Conservation (phyloP, 2,329 filamentous ascomycete genomes). For the Parastagonospora nodorum region DNA sequence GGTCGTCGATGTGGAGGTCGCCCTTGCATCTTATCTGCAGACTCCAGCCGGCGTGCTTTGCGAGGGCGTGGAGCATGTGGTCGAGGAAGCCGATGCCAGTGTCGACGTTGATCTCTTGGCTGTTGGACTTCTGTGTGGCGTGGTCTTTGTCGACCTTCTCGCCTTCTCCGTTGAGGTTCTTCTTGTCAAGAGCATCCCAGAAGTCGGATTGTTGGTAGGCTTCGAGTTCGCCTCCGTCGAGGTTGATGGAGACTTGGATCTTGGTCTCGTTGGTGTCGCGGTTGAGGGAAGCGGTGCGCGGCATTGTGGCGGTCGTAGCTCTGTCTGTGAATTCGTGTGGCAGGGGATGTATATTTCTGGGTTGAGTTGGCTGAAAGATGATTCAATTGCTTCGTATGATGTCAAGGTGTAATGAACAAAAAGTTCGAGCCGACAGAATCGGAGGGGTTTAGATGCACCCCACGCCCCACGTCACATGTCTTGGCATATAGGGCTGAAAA, state of each 20-base stretch:
- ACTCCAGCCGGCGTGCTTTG: conserved; percentile 96
- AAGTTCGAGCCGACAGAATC: conserved; percentile 22
- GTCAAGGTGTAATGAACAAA: conserved; percentile 15
- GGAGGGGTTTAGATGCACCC: conserved; percentile 14
- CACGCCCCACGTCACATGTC: conserved; percentile 30
- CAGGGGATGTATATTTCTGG: neutral
- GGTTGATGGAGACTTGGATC: conserved; percentile 88
- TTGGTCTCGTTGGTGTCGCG: conserved; percentile 98
- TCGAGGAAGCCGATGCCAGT: conserved; percentile 97
- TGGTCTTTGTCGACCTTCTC: conserved; percentile 62
- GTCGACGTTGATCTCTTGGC: conserved; percentile 84
- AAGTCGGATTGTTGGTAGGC: conserved; percentile 54
- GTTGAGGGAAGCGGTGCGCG: conserved; percentile 76
- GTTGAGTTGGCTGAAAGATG: neutral
- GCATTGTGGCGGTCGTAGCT: conserved; percentile 26
- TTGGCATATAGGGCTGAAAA: conserved; percentile 37
- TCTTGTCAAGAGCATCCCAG: conserved; percentile 54
- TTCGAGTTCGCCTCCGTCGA: conserved; percentile 78
- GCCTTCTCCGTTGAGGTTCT: conserved; percentile 36
- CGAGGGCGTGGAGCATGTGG: conserved; percentile 96
- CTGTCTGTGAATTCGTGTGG: neutral
- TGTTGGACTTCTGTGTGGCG: conserved; percentile 81
- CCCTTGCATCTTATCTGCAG: conserved; percentile 81
- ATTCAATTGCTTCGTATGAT: neutral
- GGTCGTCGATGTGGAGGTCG: conserved; percentile 96